phyloP scores from a whole-genome alignment of 148 eudicot species.

The Rhododendron molle region DNA sequence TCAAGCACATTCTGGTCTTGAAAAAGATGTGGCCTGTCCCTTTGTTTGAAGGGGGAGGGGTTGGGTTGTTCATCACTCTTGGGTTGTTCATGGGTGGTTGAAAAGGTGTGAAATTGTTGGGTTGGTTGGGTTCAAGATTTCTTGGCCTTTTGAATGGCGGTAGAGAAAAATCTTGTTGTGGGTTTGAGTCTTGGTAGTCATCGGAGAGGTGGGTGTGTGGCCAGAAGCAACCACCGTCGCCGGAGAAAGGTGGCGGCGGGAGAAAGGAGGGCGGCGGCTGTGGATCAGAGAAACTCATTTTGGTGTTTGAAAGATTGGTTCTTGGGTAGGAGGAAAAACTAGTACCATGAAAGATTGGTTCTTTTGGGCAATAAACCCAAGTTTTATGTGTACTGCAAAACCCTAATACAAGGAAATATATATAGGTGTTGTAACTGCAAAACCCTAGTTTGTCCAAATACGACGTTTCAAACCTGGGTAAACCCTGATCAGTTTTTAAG shows the following conservation, averaged over 20 bases:
- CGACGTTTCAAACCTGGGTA: not conserved
- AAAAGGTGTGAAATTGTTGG: constrained; percentile 19
- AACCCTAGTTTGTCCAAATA: not conserved
- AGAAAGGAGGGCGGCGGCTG: constrained; percentile 21
- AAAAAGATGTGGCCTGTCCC: constrained; percentile 69
- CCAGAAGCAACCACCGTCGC: constrained; percentile 43
- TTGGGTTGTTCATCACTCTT: constrained; percentile 29
- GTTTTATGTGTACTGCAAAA: not conserved
- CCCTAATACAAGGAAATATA: not conserved
- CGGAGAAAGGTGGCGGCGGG: constrained; percentile 28
- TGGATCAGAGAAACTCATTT: constrained; percentile 57
- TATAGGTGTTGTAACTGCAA: not conserved
- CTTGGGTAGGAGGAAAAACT: not conserved
- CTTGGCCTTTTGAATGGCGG: constrained; percentile 51
- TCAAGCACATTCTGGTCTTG: constrained; percentile 74
- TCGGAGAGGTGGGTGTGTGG: constrained; percentile 25
- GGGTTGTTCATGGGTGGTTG: constrained; percentile 17
- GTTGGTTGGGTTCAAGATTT: constrained; percentile 27
- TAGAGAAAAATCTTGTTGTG: constrained; percentile 30
- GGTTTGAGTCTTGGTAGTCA: constrained; percentile 30
- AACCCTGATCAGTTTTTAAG: not conserved
- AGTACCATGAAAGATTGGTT: not conserved
- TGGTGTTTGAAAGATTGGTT: not conserved
- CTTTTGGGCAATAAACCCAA: not conserved
- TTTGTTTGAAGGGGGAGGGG: constrained; percentile 32